Base-by-base conservation (phyloP, 768 basidiomycete genomes). In the Paxillus ammoniavirescens region DNA sequence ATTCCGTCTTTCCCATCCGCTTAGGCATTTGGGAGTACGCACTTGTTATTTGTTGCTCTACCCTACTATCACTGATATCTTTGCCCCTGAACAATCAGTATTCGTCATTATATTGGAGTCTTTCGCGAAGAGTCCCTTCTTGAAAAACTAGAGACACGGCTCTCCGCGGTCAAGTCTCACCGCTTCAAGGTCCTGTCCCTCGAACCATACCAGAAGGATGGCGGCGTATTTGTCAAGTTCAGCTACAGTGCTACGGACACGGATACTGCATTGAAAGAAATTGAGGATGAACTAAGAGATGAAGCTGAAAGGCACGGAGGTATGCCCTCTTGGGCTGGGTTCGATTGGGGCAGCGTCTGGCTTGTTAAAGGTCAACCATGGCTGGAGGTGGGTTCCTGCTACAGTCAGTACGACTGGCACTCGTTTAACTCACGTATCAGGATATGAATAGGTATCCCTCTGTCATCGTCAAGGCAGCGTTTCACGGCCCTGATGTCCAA, bases 401-500 rank as follows among this genome's bases (percentile, higher is more conserved):
- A n/a, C 3, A 3, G 26, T 40, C 9, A 1, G 45, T 17, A 37
- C 21, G 12, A 13, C 30, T 6, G 15, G 8, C 42, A 30, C 37
- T 55, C 48, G 26, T 56, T 18, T 9, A 18, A 48, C 31, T 48
- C 17, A 55, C 35, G 15, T 31, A 56, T 15, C 57, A 95, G 90
- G 96, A 98, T 59, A 84, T 98, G 82, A 77, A 85, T 53, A 78
- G 90, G 49, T 96, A 84, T 66, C 86, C 93, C 0, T 87, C 89
- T 17, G 73, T 77, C 3, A 76, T 87, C 8, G 64, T 98, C 47
- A 82, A 82, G 54, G 81, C 96, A n/a, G 72, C 82, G 6, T 98
- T 96, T 60, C 90, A 96, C 31, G 96, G 96, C 0, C 87, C 92
- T 1, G 94, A 97, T 64, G 73, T 94, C 2, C 78, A 81, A 28